A percentile compares a stretch with the other conserved stretches of the same genome.
Evolutionary conservation across 2,329 filamentous ascomycete genomes (phyloP).

Genomic region (Laburnicola sp.): DNA sequence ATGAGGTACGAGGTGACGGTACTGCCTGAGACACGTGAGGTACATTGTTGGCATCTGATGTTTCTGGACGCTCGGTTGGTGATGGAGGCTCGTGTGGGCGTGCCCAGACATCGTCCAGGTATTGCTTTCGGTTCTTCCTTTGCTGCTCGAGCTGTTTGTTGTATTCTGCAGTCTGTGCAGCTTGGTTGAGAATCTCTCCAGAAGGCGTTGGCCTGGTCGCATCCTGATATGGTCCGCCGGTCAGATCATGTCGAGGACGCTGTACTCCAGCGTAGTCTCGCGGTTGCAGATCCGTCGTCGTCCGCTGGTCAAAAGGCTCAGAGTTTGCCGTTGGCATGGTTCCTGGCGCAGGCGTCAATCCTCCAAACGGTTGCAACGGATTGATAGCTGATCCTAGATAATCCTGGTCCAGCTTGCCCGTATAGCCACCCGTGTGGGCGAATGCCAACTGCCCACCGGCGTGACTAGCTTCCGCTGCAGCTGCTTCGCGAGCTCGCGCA

Average conservation of each 20-base stretch:
- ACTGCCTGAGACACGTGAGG: constrained; percentile 50
- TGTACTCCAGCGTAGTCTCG: constrained; percentile 83
- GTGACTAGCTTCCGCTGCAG: constrained; percentile 64
- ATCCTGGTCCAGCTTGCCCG: constrained; percentile 38
- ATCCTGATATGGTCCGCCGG: constrained; percentile 82
- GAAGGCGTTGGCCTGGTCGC: constrained; percentile 75
- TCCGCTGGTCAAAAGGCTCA: constrained; percentile 70
- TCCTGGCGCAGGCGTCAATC: constrained; percentile 67
- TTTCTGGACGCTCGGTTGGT: constrained; percentile 49
- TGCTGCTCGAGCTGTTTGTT: constrained; percentile 83
- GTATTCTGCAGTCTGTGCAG: constrained; percentile 85
- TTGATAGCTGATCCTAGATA: constrained; percentile 36
- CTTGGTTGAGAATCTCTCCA: constrained; percentile 80
- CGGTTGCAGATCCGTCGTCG: constrained; percentile 73
- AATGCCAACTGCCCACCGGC: constrained; percentile 55
- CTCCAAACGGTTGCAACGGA: constrained; percentile 50
- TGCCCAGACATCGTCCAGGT: constrained; percentile 79
- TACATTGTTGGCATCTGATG: constrained; percentile 44
- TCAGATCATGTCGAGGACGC: constrained; percentile 85
- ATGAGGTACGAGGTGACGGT: constrained; percentile 58
- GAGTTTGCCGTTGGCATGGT: constrained; percentile 71
- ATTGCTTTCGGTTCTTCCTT: constrained; percentile 76
- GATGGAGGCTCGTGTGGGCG: constrained; percentile 77
- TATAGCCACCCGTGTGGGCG: constrained; percentile 32
- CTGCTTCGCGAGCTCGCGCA: constrained; percentile 82